Evolutionary conservation across 192 early-diverging fungal genomes (phyloP), one percentile per base, ranked within the genome.

Genomic region (Podila epigama): DNA sequence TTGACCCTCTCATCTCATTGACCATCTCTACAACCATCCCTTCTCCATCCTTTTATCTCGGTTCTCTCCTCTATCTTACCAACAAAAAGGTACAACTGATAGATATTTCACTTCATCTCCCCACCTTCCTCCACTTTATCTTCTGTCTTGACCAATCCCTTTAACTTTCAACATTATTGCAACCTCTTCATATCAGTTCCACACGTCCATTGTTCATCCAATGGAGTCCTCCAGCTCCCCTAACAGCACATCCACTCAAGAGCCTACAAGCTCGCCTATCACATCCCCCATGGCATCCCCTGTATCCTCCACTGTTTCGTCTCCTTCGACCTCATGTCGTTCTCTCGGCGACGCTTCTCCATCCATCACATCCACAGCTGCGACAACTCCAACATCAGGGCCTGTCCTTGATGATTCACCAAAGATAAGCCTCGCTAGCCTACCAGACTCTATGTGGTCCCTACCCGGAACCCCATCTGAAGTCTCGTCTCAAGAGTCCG

Each of bases 21-120:
- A 36, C 18, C 55, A 57, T 29, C 55, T 33, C 13, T 3, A 11
- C 55, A 27, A 29, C 9, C 28, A 56, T 32, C 15, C 18, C 1
- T n/a, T 35, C 50, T 15, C 15, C 11, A 55, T 4, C 52, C 15
- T 1, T 53, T 42, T n/a, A 12, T 16, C 22, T 62, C 41, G 15
- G 31, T 16, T 32, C 53, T 15, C 29, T 55, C 29, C 31, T 55
- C 53, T 27, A 32, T 32, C 33, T 27, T 32, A 27, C 29, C 33
- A 54, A 9, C 12, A 31, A 53, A 53, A 55, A 55, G 53, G 53
- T 55, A 55, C 16, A 55, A 16, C n/a, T n/a, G n/a, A n/a, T n/a
- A n/a, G n/a, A n/a, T n/a, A n/a, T n/a, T n/a, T n/a, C 40, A 2
- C 37, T 18, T 25, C 36, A 20, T 58, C 57, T 9, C 37, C 33